These are phyloP conservation scores for Venturia effusa DNA, from an alignment of 2,329 filamentous ascomycete genomes.

Conservation along the genomic window DNA sequence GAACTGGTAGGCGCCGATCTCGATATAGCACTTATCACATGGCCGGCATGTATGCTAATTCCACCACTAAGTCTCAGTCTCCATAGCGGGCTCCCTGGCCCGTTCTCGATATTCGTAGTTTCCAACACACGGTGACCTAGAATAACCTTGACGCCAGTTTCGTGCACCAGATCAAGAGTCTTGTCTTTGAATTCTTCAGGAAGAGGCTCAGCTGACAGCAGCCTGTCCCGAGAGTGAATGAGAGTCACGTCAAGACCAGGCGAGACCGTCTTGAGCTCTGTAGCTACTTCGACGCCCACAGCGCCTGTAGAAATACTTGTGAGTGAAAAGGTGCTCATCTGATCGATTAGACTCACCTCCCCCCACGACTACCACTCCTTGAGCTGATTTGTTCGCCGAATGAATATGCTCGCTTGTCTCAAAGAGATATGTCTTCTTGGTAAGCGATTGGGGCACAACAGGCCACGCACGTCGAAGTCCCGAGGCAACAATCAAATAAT, in stretches of 20 bases:
- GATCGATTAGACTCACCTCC: not conserved
- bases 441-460: slow-evolving; percentile 57
- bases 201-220: slow-evolving; percentile 64
- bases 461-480: slow-evolving; percentile 62
- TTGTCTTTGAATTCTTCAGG: slow-evolving; percentile 58
- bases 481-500: slow-evolving; percentile 62
- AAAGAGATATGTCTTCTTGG: slow-evolving; percentile 49
- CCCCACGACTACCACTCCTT: slow-evolving; percentile 6
- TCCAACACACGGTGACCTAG: slow-evolving; percentile 45
- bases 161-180: slow-evolving; percentile 45
- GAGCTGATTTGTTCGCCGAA: not conserved
- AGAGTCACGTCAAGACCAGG: slow-evolving; percentile 59
- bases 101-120: slow-evolving; percentile 32
- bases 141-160: slow-evolving; percentile 55
- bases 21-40: slow-evolving; percentile 61
- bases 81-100: slow-evolving; percentile 28
- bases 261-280: slow-evolving; percentile 59
- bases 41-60: slow-evolving; percentile 47
- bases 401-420: slow-evolving; percentile 6
- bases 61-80: slow-evolving; percentile 52
- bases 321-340: too few relatives aligned
- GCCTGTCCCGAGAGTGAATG: slow-evolving; percentile 58
- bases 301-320: slow-evolving; percentile 41
- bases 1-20: slow-evolving; percentile 49
- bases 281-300: slow-evolving; percentile 73